phyloP scores from a whole-genome alignment of 2,329 filamentous ascomycete genomes.

The Hypoxylon sp. region DNA sequence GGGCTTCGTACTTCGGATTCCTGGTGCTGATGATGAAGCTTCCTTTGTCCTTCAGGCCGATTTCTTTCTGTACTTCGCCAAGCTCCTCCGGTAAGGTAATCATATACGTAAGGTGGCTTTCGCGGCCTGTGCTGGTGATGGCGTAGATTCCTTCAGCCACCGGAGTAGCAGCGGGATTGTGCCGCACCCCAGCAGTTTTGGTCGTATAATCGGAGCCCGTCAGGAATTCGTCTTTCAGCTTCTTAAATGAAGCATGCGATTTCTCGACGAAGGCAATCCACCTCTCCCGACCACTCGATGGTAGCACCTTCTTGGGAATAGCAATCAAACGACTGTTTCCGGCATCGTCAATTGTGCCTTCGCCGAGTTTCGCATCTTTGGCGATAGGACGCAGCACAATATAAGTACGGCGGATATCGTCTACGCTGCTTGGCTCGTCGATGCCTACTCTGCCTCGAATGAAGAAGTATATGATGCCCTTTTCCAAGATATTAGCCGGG shows the following conservation, averaged over 20 bases:
- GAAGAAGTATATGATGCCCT: slow-evolving; percentile 94
- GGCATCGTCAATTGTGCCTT: slow-evolving; percentile 63
- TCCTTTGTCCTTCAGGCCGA: slow-evolving; percentile 79
- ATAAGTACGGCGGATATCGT: slow-evolving; percentile 83
- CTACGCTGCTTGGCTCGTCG: slow-evolving; percentile 76
- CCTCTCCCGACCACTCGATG: slow-evolving; percentile 75
- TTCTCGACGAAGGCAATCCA: slow-evolving; percentile 91
- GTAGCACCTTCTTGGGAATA: slow-evolving; percentile 87
- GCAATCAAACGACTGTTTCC: slow-evolving; percentile 80
- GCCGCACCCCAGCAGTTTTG: slow-evolving; percentile 79
- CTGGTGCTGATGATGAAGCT: slow-evolving; percentile 85
- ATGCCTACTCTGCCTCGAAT: slow-evolving; percentile 82
- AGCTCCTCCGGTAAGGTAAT: slow-evolving; percentile 79
- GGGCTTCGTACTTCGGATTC: slow-evolving; percentile 80
- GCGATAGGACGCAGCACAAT: slow-evolving; percentile 83
- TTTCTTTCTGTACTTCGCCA: slow-evolving; percentile 79
- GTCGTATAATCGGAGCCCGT: slow-evolving; percentile 78
- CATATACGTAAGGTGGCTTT: slow-evolving; percentile 84
- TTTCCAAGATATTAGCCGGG: slow-evolving; percentile 78
- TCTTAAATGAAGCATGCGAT: slow-evolving; percentile 72
- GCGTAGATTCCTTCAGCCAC: slow-evolving; percentile 90
- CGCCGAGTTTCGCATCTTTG: slow-evolving; percentile 75
- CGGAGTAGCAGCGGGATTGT: slow-evolving; percentile 77
- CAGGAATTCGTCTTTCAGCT: slow-evolving; percentile 82
- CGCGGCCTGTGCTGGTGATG: slow-evolving; percentile 78